Conservation (phyloP, 208 protist genomes). For the Trypanosoma brucei region DNA sequence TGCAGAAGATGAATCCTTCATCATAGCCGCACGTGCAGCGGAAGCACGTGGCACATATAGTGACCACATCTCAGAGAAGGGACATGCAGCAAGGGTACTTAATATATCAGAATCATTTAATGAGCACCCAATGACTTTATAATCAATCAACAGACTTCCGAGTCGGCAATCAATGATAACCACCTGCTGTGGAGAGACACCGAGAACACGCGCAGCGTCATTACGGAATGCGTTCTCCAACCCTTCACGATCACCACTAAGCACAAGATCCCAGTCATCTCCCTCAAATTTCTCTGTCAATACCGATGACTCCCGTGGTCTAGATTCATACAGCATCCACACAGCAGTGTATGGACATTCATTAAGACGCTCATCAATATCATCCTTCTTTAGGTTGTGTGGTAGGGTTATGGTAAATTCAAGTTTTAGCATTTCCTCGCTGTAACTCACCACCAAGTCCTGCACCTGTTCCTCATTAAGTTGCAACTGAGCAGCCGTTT, state of each 20-base stretch:
- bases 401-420: background rate
- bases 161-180: background rate
- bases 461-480: background rate
- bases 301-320: conserved; percentile 25
- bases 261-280: conserved; percentile 48
- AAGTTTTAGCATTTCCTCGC: background rate
- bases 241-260: conserved; percentile 5
- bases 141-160: background rate
- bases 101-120: background rate
- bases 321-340: conserved; percentile 44
- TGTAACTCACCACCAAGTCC: background rate
- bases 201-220: background rate
- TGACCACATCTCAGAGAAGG: background rate
- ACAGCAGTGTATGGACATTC: conserved; percentile 31
- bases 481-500: background rate
- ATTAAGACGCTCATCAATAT: conserved; percentile 41
- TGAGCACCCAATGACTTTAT: background rate
- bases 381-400: background rate
- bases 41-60: background rate
- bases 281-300: conserved; percentile 44
- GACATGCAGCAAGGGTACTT: background rate
- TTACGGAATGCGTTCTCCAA: background rate
- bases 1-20: background rate
- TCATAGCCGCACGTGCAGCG: too few relatives aligned
- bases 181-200: background rate